Conservation (phyloP, 108 stramenopile genomes). For the Asterionellopsis glacialis region DNA sequence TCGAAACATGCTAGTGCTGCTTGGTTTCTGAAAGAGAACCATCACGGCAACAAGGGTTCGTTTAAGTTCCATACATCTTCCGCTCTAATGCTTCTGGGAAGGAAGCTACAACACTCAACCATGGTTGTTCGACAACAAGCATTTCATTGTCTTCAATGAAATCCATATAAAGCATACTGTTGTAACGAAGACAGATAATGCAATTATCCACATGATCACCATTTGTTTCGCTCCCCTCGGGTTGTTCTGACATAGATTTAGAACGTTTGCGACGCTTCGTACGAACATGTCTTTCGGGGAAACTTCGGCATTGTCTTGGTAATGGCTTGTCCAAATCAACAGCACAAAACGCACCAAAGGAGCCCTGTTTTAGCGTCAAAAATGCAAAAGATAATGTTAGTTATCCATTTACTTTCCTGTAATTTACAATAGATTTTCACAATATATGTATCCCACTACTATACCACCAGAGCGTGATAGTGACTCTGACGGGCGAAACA, state of each 20-base stretch:
- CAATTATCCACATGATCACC: constrained; percentile 22
- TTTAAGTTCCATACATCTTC: constrained; percentile 66
- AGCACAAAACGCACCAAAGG: constrained; percentile 68
- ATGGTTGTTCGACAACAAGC: constrained; percentile 84
- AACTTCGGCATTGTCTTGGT: constrained; percentile 46
- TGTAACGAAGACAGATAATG: constrained; percentile 74
- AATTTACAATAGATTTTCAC: too few relatives aligned
- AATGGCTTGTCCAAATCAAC: constrained; percentile 51
- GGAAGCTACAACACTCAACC: constrained; percentile 67
- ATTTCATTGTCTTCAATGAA: constrained; percentile 67
- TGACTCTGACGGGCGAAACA: constrained; percentile 32
- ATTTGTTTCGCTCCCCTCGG: not conserved
- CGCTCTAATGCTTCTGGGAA: constrained; percentile 75
- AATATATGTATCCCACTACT: constrained; percentile 36
- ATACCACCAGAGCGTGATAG: constrained; percentile 29
- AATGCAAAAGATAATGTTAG: constrained; percentile 11
- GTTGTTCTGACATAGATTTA: not conserved
- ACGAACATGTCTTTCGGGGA: constrained; percentile 60
- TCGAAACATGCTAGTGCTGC: not conserved
- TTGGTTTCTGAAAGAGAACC: not conserved
- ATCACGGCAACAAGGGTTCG: not conserved
- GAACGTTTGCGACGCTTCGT: constrained; percentile 23
- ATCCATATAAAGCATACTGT: constrained; percentile 66
- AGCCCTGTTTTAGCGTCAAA: constrained; percentile 38
- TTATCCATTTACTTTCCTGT: not conserved